Base-by-base conservation (phyloP, 345 rosid genomes). In the Schrenkiella parvula region DNA sequence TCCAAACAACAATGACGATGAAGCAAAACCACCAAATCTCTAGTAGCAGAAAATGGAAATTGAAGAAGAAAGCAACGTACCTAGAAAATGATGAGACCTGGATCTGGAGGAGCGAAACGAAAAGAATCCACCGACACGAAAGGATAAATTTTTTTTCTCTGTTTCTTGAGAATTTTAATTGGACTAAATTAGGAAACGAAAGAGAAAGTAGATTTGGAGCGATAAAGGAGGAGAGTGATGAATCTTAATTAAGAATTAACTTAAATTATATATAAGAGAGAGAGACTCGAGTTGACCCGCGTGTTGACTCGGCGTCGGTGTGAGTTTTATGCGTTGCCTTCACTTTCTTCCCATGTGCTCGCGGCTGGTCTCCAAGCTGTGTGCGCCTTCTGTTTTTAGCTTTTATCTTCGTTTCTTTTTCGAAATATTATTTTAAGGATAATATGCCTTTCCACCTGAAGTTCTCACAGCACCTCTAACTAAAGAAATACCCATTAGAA, bases 271-370 rank as follows among this genome's bases (percentile, higher is more conserved):
- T 44, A 8, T 15, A 8, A 21, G 68, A 6, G 64, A 10, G 46
- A 34, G 66, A 18, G 43, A 56, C 15, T 31, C 22, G 76, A 41
- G 54, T 51, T 62, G 76, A 72, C 63, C 5, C 53, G 44, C 44
- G 68, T 28, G 53, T 70, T 58, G 76, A 72, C 76, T 51, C 26
- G 9, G 32, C 35, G 76, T 41, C 64, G 55, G 70, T 19, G 76
- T 63, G 70, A 62, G 76, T 14, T 53, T 17, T 12, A 61, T 50
- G 47, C 68, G 38, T 28, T 28, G 61, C 35, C 8, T 61, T 61
- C 43, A n/a, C 11, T 60, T 12, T 4, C 8, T 19, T 52, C 12
- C 63, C 70, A 51, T 53, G 76, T 72, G 76, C 63, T 62, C 22
- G 1, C 10, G 19, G 23, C 61, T 48, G 15, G 48, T 17, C 18